Evolutionary conservation across 345 rosid species (phyloP), one percentile per base, ranked within the genome.

Genomic region (Geranium rotundifolium): DNA sequence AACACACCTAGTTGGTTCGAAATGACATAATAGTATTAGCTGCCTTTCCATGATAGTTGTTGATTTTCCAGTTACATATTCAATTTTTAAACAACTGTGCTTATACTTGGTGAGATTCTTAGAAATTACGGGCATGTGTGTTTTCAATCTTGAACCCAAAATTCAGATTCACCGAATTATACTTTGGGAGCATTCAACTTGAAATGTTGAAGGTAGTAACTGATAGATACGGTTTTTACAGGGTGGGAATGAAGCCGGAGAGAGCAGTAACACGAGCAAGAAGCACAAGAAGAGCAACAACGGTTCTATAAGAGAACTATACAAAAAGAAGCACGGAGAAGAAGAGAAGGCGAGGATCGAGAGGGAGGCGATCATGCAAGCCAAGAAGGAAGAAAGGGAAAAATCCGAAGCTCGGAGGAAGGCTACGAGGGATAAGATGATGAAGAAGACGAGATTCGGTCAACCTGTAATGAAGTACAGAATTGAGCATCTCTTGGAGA

Each of bases 381-480:
- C 89, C 12, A 86, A 76, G 83, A 83, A 85, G 69, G 88, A 82
- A 76, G 88, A 71, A 10, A 78, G 69, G 73, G 89, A 76, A 64
- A 86, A 82, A 70, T 86, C 89, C 9, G 86, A 79, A 69, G 80
- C 96, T 9, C 74, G 73, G 49, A 83, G 97, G 80, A 93, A 86
- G 55, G 75, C 69, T 31, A 76, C 76, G 19, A 86, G 77, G 63
- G 84, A 62, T 66, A 84, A 82, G 68, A 88, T 90, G 96, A 75
- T 85, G 72, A 88, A 78, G 75, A 90, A 65, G 81, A 88, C 97
- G 13, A 65, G 75, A 52, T 74, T 70, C 23, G 99, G 99, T 63
- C 99, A 90, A 62, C 97, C 95, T 37, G 81, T 90, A 1, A 90
- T 90, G 96, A 88, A 93, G 75, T 88, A 90, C 70, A 79, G 90